Evolutionary conservation across 2,329 filamentous ascomycete species (phyloP).

Genomic region (Ascomycota sp.): DNA sequence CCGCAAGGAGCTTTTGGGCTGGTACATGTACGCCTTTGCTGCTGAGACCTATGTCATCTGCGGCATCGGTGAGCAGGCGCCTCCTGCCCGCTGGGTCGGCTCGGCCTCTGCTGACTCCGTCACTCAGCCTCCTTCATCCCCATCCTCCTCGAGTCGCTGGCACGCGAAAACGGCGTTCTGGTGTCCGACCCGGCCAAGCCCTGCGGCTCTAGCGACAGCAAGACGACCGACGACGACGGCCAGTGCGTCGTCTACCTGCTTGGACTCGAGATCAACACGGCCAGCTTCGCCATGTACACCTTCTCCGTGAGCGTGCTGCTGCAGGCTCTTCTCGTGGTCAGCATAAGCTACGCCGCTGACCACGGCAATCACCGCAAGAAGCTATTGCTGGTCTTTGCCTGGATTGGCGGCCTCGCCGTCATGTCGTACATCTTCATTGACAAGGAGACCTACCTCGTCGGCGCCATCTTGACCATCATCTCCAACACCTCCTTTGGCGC

Average conservation of each 20-base stretch:
- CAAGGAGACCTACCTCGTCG: conserved; percentile 58
- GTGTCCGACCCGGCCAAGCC: conserved; percentile 55
- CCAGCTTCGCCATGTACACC: conserved; percentile 95
- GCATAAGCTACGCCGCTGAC: conserved; percentile 89
- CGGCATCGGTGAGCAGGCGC: conserved; percentile 42
- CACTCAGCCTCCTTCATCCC: conserved; percentile 76
- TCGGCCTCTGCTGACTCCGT: conserved; percentile 2
- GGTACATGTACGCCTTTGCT: conserved; percentile 93
- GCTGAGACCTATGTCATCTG: conserved; percentile 94
- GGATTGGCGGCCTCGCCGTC: conserved; percentile 58
- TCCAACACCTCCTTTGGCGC: conserved; percentile 90
- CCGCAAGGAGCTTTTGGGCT: conserved; percentile 69
- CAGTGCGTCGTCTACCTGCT: conserved; percentile 73
- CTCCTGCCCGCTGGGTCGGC: background rate
- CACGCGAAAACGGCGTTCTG: conserved; percentile 77
- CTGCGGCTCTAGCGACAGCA: conserved; percentile 46
- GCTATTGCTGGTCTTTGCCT: conserved; percentile 68
- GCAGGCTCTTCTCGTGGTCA: conserved; percentile 80
- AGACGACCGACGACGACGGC: conserved; percentile 25
- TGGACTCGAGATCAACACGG: conserved; percentile 78
- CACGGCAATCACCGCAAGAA: conserved; percentile 85
- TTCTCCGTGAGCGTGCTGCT: conserved; percentile 83
- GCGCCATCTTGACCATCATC: conserved; percentile 66
- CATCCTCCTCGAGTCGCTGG: conserved; percentile 82
- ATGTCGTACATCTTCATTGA: conserved; percentile 75